phyloP scores from a whole-genome alignment of 1,139 yeast genomes.

The Candida buenavistaensis region DNA sequence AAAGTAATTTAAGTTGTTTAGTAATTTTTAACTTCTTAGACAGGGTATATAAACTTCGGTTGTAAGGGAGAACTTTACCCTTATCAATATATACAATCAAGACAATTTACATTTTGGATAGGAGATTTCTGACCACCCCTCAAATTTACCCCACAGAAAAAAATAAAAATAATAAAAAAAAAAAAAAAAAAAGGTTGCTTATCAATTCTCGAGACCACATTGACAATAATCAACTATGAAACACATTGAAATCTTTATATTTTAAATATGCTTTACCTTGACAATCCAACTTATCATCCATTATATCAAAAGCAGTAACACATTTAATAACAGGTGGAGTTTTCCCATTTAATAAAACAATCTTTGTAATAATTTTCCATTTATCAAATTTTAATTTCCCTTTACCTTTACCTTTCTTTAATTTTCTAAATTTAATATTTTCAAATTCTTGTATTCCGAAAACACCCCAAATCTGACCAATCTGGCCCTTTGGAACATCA shows the following conservation, averaged over 20 bases:
- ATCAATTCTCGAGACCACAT: neutral
- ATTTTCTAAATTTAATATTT: conserved; percentile 2
- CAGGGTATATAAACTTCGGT: too few species aligned
- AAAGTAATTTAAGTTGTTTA: neutral
- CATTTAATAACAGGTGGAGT: conserved; percentile 13
- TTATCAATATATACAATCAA: neutral
- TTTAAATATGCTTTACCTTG: conserved; percentile 7
- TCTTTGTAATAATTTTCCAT: conserved; percentile 7
- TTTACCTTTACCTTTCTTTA: neutral
- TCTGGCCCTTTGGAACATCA: conserved; percentile 10
- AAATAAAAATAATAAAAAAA: too few species aligned
- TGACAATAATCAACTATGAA: neutral
- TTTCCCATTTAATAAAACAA: conserved; percentile 11
- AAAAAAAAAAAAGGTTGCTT: neutral
- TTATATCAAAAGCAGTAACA: conserved; percentile 8
- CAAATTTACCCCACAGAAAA: conserved; percentile 7
- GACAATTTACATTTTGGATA: too few species aligned
- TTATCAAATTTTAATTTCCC: conserved; percentile 6
- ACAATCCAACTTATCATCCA: conserved; percentile 14
- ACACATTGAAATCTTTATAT: conserved; percentile 6
- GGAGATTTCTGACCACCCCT: conserved; percentile 2
- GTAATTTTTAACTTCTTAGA: too few species aligned
- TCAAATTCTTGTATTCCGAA: conserved; percentile 5
- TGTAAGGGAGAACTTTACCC: too few species aligned
- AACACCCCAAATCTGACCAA: conserved; percentile 14